These are phyloP conservation scores for Leccinum rimulosum DNA, from an alignment of 768 basidiomycete genomes.

Conservation along the genomic window DNA sequence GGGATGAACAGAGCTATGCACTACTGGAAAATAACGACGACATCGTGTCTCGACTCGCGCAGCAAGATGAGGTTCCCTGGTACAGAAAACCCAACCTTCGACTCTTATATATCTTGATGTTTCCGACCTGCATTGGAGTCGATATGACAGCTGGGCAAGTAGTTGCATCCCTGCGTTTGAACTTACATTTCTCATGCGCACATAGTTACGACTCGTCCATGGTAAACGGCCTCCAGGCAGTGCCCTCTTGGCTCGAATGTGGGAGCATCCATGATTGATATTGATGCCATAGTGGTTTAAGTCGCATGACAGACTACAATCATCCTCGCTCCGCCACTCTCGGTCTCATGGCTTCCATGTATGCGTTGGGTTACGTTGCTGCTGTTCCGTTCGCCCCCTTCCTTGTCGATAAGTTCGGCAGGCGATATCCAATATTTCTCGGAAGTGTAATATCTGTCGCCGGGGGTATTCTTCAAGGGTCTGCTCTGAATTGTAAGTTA, in stretches of 20 bases:
- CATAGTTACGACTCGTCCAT: background rate
- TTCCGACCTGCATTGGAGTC: constrained; percentile 37
- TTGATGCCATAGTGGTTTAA: background rate
- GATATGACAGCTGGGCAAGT: constrained; percentile 6
- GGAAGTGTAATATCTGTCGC: background rate
- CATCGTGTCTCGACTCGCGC: constrained; percentile 18
- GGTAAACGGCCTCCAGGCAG: background rate
- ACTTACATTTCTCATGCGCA: background rate
- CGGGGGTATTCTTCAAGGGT: background rate
- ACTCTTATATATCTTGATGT: constrained; percentile 50
- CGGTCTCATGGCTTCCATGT: background rate
- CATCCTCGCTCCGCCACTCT: background rate
- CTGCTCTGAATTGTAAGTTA: background rate
- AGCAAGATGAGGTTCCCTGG: constrained; percentile 55
- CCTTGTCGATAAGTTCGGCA: background rate
- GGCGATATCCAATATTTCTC: background rate
- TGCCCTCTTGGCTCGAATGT: background rate
- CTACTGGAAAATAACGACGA: background rate
- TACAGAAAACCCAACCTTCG: constrained; percentile 60
- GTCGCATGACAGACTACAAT: background rate
- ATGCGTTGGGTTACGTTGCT: background rate
- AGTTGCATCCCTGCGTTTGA: background rate
- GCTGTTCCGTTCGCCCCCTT: background rate
- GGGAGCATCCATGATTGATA: background rate
- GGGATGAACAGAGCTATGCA: background rate